A percentile compares a stretch with the other conserved stretches of the same genome.
Conservation (phyloP, 768 basidiomycete genomes). For the Boletus rufocinnamomeus region DNA sequence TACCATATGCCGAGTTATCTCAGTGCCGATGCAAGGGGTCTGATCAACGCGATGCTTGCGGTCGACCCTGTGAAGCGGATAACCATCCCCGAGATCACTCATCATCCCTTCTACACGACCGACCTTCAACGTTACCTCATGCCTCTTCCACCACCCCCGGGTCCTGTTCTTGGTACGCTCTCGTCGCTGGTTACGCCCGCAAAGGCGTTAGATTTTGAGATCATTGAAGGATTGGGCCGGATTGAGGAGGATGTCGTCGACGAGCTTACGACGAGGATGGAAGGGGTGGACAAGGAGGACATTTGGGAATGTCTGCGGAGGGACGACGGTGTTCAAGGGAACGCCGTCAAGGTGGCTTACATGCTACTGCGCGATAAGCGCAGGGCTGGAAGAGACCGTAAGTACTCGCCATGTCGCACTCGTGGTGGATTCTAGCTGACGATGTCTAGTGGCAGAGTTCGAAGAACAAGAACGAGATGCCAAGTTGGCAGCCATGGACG, state of each 20-base stretch:
- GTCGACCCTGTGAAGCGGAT: constrained; percentile 96
- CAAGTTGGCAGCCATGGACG: constrained; percentile 77
- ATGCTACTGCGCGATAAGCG: constrained; percentile 89
- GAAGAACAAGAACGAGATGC: constrained; percentile 88
- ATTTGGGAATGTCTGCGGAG: constrained; percentile 83
- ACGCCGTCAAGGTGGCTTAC: constrained; percentile 96
- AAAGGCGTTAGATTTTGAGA: constrained; percentile 72
- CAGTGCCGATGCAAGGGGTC: constrained; percentile 70
- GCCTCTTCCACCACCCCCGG: constrained; percentile 75
- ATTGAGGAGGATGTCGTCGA: constrained; percentile 92
- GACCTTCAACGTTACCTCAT: constrained; percentile 86
- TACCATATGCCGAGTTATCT: constrained; percentile 86
- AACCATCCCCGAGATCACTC: constrained; percentile 87
- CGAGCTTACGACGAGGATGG: constrained; percentile 71
- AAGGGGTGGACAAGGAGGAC: constrained; percentile 76
- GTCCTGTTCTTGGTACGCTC: constrained; percentile 74
- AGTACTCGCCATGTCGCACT: constrained; percentile 36
- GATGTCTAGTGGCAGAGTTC: constrained; percentile 61
- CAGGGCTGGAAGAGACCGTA: constrained; percentile 80
- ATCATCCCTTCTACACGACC: constrained; percentile 87
- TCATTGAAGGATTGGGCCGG: constrained; percentile 88
- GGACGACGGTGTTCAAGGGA: constrained; percentile 84
- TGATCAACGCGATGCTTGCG: constrained; percentile 88
- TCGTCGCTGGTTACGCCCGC: constrained; percentile 70
- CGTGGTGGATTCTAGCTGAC: constrained; percentile 13